These are phyloP conservation scores for Gossypium anomalum DNA, from an alignment of 345 rosid species.

Conservation along the genomic window DNA sequence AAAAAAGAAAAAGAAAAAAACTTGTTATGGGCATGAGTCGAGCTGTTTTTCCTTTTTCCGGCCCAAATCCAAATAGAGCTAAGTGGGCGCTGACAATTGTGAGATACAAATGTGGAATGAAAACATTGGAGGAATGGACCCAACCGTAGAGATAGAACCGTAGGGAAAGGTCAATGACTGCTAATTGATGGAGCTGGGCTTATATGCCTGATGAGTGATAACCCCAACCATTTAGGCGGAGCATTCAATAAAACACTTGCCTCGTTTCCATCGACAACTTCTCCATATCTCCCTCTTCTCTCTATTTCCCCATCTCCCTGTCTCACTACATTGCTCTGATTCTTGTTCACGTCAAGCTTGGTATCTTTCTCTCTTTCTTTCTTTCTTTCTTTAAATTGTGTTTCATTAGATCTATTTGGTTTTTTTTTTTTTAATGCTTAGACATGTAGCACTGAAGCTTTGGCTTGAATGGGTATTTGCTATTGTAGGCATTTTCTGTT, in stretches of 20 bases:
- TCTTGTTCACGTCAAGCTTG: not conserved
- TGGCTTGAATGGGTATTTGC: not conserved
- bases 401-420: not conserved
- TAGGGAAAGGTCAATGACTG: conserved; percentile 5
- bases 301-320: not conserved
- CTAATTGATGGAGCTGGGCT: not conserved
- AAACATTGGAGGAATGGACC: not conserved
- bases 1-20: no score
- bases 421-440: not conserved
- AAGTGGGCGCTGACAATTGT: not conserved
- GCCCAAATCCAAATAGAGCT: no score
- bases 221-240: conserved; percentile 33
- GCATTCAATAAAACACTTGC: conserved; percentile 29
- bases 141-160: conserved; percentile 14
- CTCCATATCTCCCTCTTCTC: conserved; percentile 5
- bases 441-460: not conserved
- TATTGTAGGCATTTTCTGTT: not conserved
- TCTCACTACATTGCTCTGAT: not conserved
- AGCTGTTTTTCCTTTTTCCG: no score
- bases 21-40: no score
- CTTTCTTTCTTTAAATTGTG: not conserved
- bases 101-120: not conserved
- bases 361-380: not conserved
- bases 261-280: conserved; percentile 40
- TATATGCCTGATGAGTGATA: not conserved